phyloP scores from a whole-genome alignment of 768 basidiomycete species.

The Naganishia onofrii region DNA sequence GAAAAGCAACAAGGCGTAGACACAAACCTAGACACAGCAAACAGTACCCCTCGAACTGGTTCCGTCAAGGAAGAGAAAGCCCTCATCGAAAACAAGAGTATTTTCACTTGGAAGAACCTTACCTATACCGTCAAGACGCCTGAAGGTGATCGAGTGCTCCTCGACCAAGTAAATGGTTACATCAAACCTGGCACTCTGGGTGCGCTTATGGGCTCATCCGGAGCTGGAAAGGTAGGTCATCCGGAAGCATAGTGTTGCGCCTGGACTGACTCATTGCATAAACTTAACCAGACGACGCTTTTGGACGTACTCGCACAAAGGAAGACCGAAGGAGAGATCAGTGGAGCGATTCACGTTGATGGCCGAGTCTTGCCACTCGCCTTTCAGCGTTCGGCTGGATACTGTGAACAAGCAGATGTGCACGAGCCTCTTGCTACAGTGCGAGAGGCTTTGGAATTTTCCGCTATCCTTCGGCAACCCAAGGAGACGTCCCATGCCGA shows the following conservation, averaged over 20 bases:
- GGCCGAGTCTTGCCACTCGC: conserved; percentile 50
- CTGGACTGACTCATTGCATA: too few relatives aligned
- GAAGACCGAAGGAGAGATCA: conserved; percentile 43
- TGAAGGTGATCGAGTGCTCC: conserved; percentile 52
- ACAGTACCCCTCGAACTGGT: too few relatives aligned
- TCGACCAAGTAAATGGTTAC: conserved; percentile 74
- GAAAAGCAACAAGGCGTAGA: conserved; percentile 35
- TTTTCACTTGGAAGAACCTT: conserved; percentile 52
- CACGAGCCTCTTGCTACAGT: conserved; percentile 67
- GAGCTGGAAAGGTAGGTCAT: conserved; percentile 40
- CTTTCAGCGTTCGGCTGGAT: conserved; percentile 54
- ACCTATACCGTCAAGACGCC: conserved; percentile 41
- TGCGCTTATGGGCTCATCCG: conserved; percentile 70
- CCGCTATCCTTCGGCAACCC: conserved; percentile 55
- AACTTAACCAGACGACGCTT: conserved; percentile 34
- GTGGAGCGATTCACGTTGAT: conserved; percentile 54
- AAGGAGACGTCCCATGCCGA: conserved; percentile 44
- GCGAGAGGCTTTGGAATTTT: conserved; percentile 54
- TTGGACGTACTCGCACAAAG: conserved; percentile 43
- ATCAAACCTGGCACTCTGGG: conserved; percentile 78
- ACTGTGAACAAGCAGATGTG: conserved; percentile 53
- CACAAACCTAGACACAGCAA: conserved; percentile 31
- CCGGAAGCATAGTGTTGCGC: not conserved
- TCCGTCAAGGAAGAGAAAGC: conserved; percentile 14
- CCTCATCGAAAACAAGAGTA: conserved; percentile 39